Evolutionary conservation across 1,139 yeast species (phyloP), one percentile per base, ranked within the genome.

Genomic region (Nakaseomyces uthaithaninus): DNA sequence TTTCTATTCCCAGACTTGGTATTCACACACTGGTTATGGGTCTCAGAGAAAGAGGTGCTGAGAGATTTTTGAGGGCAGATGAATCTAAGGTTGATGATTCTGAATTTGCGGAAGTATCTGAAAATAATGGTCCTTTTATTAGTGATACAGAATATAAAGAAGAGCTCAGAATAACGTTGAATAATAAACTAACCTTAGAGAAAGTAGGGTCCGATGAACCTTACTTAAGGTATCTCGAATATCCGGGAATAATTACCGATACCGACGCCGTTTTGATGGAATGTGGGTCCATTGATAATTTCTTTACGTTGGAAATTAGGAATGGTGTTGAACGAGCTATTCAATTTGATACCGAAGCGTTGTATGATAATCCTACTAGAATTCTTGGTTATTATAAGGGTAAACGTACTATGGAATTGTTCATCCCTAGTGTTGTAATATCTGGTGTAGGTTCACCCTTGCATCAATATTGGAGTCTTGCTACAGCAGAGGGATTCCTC

Each of bases 331-430:
- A 61, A 41, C 45, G 63, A 33, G 47, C 59, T 3, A 51, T 56
- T 38, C 61, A 59, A 42, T 56, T 53, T 42, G 60, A 61, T 39
- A 49, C 45, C 7, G 54, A 52, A 2, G 61, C 60, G 5, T 43
- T 55, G 19, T 42, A 54, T 4, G 72, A 68, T 23, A 75, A 72
- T 41, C 80, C 79, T 1, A 72, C 80, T 0, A 62, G 71, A 23
- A 50, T 75, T 1, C 48, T 66, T 2, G 69, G 72, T 2, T 61
- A 68, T 23, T 53, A 60, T 12, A 53, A 62, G 28, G 75, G 76
- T 7, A 65, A 64, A 39, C 46, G 67, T 4, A 52, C 65, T 3
- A 70, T 77, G 55, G 69, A 67, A 33, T 69, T 71, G 37, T 74
- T 69, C 49, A 52, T 75, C 11, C 74, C 77, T 2, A 71, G 71